phyloP scores from a whole-genome alignment of 1,284 basidiomycete species.

The Ustilago vetiveriae region DNA sequence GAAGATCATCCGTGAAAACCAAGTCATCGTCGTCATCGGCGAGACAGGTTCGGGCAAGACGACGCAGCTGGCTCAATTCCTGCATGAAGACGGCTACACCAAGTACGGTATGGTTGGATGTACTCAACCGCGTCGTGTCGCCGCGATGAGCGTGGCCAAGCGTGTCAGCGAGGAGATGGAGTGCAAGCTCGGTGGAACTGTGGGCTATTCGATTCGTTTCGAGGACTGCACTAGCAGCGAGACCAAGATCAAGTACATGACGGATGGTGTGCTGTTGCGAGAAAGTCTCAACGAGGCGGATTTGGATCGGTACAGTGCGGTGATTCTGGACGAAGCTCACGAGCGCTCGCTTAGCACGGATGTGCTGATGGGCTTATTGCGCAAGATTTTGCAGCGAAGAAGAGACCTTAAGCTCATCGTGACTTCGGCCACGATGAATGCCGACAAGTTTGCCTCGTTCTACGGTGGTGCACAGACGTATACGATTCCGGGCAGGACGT shows the following conservation, averaged over 20 bases:
- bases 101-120: slow-evolving; percentile 88
- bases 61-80: slow-evolving; percentile 87
- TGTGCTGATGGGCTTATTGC: slow-evolving; percentile 92
- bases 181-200: slow-evolving; percentile 81
- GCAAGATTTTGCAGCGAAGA: slow-evolving; percentile 88
- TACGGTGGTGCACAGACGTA: slow-evolving; percentile 94
- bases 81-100: slow-evolving; percentile 96
- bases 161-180: slow-evolving; percentile 93
- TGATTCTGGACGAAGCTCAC: slow-evolving; percentile 96
- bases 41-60: slow-evolving; percentile 97
- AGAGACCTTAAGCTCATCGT: slow-evolving; percentile 95
- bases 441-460: slow-evolving; percentile 92
- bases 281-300: slow-evolving; percentile 96
- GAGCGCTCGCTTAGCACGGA: slow-evolving; percentile 95
- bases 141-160: slow-evolving; percentile 98
- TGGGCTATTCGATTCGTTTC: slow-evolving; percentile 97
- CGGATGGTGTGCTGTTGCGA: slow-evolving; percentile 92
- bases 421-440: slow-evolving; percentile 98
- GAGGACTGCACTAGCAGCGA: slow-evolving; percentile 92
- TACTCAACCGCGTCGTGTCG: slow-evolving; percentile 95
- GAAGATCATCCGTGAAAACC: slow-evolving; percentile 89
- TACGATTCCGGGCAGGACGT: slow-evolving; percentile 97
- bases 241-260: slow-evolving; percentile 95
- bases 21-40: slow-evolving; percentile 90
- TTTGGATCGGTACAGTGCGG: slow-evolving; percentile 90